Base-by-base conservation (phyloP, 2,329 filamentous ascomycete genomes). In the Diplodia sapinea region DNA sequence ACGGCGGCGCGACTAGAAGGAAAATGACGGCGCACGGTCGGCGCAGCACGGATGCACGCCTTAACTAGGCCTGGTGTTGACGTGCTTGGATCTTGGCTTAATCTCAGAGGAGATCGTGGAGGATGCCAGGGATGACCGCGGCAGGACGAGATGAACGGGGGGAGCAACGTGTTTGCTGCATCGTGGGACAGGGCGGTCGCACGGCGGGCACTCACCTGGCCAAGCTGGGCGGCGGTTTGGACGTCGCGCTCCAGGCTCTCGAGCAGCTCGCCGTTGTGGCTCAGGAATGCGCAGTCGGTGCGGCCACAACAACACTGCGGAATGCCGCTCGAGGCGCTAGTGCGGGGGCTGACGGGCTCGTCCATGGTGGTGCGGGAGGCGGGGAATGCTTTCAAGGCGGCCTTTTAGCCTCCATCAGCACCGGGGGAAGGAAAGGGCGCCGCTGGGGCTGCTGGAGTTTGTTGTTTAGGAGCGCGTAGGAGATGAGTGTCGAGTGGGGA, bases 231-330 rank as follows among this genome's bases (percentile, higher is more conserved):
- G 50, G 95, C 95, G 64, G 88, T 92, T 73, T 89, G 89, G 65
- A 97, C 91, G 81, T 97, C 92, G 73, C 90, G 91, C 80, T 98
- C 94, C 71, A 98, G 85, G 69, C 87, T 90, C 73, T 92, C 89
- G 56, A 98, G 84, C 66, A 70, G 93, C 85, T 86, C 85, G 78
- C 89, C 89, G 80, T 94, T 97, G 80, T 94, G 90, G 78, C 87
- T 88, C 70, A 97, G 85, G 77, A 91, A 92, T 72, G 89, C 86
- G 79, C 94, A 98, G 74, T 93, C 89, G 70, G 84, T 77, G 71
- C 88, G 89, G 67, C 93, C 94, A 82, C 94, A 99, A 82, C 94
- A 99, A 84, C 95, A 98, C 57, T 73, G 73, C 52, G 75, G 75
- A 77, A 78, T 77, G 75, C 68, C 77, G 75, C 68, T 73, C 33